These are phyloP conservation scores for Trichoderma reesei DNA, from an alignment of 495 filamentous ascomycete species.

Conservation along the genomic window DNA sequence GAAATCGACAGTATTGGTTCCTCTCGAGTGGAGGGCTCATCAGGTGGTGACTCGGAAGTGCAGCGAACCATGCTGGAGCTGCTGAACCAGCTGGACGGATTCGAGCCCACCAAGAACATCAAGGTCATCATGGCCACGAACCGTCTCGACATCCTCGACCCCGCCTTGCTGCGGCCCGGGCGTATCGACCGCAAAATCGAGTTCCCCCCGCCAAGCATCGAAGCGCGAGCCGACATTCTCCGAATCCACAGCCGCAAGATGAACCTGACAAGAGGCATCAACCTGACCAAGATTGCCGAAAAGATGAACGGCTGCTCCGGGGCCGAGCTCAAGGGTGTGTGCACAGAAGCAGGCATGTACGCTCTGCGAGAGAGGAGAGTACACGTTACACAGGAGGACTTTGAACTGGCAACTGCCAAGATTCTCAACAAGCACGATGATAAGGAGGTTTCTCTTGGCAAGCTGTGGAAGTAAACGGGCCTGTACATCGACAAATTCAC, in stretches of 20 bases:
- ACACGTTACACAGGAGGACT: slow-evolving; percentile 98
- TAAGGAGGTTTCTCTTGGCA: slow-evolving; percentile 80
- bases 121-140: slow-evolving; percentile 99
- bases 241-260: slow-evolving; percentile 94
- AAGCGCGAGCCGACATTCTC: slow-evolving; percentile 94
- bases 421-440: slow-evolving; percentile 99
- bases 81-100: slow-evolving; percentile 96
- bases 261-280: slow-evolving; percentile 97
- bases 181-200: slow-evolving; percentile 99
- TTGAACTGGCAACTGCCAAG: slow-evolving; percentile 97
- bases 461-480: slow-evolving; percentile 75
- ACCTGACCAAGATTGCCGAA: slow-evolving; percentile 95
- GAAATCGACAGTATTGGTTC: slow-evolving; percentile 99
- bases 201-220: slow-evolving; percentile 94
- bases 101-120: slow-evolving; percentile 99
- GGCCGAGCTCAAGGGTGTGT: slow-evolving; percentile 94
- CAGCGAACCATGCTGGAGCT: slow-evolving; percentile 99
- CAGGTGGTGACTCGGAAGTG: slow-evolving; percentile 95
- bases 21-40: slow-evolving; percentile 88
- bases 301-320: slow-evolving; percentile 99
- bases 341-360: slow-evolving; percentile 96
- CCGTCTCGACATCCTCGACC: slow-evolving; percentile 92
- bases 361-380: slow-evolving; percentile 89
- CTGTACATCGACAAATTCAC: not conserved
- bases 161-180: slow-evolving; percentile 83